Evolutionary conservation across 148 eudicot species (phyloP).

Genomic region (Nyssa sinensis): DNA sequence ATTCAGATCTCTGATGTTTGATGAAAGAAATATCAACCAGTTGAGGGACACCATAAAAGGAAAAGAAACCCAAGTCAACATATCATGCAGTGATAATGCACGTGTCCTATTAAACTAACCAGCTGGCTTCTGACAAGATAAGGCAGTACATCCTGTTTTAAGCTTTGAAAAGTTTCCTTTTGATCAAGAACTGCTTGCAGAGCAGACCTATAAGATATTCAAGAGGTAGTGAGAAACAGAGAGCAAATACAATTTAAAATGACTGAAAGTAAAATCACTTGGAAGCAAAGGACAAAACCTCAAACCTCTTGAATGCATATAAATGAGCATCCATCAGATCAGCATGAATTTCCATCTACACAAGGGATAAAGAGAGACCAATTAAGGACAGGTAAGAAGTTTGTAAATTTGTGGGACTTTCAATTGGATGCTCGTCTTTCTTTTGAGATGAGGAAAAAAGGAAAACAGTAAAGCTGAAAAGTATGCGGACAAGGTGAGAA

Average conservation of each 20-base stretch:
- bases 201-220: slow-evolving; percentile 52
- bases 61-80: neutral
- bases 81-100: neutral
- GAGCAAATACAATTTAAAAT: slow-evolving; percentile 1
- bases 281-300: slow-evolving; percentile 25
- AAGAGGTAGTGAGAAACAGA: slow-evolving; percentile 1
- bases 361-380: slow-evolving; percentile 12
- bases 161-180: slow-evolving; percentile 69
- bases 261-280: slow-evolving; percentile 9
- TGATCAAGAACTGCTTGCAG: slow-evolving; percentile 84
- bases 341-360: slow-evolving; percentile 84
- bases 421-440: neutral
- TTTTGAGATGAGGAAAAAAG: no score
- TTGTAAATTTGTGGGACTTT: neutral
- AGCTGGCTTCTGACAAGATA: slow-evolving; percentile 88
- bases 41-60: neutral
- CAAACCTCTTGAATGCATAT: slow-evolving; percentile 95
- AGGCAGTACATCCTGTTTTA: slow-evolving; percentile 85
- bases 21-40: slow-evolving; percentile 1
- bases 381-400: slow-evolving; percentile 15
- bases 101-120: slow-evolving; percentile 45
- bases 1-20: slow-evolving; percentile 67
- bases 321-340: slow-evolving; percentile 98
- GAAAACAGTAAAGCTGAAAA: no score
- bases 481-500: neutral